A percentile compares a stretch with the other conserved stretches of the same genome.
These are phyloP conservation scores for Tulasnella sp. DNA, from an alignment of 768 basidiomycete genomes.

Conservation along the genomic window DNA sequence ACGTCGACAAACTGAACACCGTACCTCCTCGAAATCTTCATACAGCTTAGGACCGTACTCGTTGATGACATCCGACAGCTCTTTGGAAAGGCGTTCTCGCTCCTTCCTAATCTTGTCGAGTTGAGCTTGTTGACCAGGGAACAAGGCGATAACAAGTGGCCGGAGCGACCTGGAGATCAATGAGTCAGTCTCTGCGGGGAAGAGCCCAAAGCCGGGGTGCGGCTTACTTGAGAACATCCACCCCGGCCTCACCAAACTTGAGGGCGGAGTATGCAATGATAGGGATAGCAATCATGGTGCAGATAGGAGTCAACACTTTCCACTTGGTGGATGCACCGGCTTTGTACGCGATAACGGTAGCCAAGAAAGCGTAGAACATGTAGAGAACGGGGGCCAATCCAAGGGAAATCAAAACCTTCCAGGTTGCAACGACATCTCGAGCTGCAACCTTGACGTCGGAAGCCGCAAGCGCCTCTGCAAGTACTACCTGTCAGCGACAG, in stretches of 20 bases:
- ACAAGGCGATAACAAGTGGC: conserved; percentile 81
- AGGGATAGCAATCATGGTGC: conserved; percentile 74
- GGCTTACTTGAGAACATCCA: conserved; percentile 95
- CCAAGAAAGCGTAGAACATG: conserved; percentile 76
- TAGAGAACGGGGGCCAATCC: conserved; percentile 90
- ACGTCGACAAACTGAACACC: conserved; percentile 36
- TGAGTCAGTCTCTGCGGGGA: conserved; percentile 25
- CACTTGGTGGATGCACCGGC: conserved; percentile 65
- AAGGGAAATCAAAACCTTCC: conserved; percentile 94
- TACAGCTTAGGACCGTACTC: conserved; percentile 88
- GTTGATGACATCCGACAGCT: conserved; percentile 81
- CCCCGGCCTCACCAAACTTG: conserved; percentile 96
- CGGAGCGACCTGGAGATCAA: conserved; percentile 69
- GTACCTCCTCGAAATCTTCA: conserved; percentile 81
- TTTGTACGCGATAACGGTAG: conserved; percentile 70
- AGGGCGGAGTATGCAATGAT: conserved; percentile 91
- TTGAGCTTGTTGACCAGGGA: conserved; percentile 85
- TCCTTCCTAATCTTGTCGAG: conserved; percentile 74
- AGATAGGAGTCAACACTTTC: conserved; percentile 74
- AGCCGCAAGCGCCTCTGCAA: conserved; percentile 88
- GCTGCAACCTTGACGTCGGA: conserved; percentile 94
- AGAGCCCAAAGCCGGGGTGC: conserved; percentile 21
- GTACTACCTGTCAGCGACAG: not conserved
- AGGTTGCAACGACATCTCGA: conserved; percentile 95
- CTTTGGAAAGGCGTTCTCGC: conserved; percentile 76